Evolutionary conservation across 2,329 filamentous ascomycete genomes (phyloP).

Genomic region (Davidsoniella virescens): DNA sequence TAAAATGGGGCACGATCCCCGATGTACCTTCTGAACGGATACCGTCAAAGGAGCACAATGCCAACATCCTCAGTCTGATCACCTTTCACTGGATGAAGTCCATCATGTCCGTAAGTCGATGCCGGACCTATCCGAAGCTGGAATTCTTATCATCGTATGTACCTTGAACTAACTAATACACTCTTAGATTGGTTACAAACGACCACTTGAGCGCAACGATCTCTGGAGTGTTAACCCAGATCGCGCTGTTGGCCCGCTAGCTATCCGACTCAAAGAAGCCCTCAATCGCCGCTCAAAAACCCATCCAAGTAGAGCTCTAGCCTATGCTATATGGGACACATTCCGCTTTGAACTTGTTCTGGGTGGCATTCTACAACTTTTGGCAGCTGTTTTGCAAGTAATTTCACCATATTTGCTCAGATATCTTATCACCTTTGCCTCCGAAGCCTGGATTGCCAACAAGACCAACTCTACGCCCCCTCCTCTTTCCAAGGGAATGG

Average conservation of each 20-base stretch:
- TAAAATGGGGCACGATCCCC: slow-evolving; percentile 41
- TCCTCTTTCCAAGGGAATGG: slow-evolving; percentile 57
- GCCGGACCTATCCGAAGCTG: no score
- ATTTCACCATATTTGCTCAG: slow-evolving; percentile 72
- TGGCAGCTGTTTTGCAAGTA: slow-evolving; percentile 60
- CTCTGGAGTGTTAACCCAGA: slow-evolving; percentile 80
- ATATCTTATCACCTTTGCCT: slow-evolving; percentile 74
- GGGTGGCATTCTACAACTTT: slow-evolving; percentile 61
- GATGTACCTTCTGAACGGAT: slow-evolving; percentile 36
- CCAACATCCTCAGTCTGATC: slow-evolving; percentile 56
- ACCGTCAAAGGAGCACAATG: slow-evolving; percentile 53
- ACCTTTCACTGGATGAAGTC: slow-evolving; percentile 85
- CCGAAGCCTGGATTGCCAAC: slow-evolving; percentile 57
- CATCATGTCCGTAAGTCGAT: slow-evolving; percentile 53
- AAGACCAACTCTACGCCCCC: slow-evolving; percentile 37
- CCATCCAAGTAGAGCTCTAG: slow-evolving; percentile 38
- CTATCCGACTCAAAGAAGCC: slow-evolving; percentile 45
- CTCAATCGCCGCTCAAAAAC: slow-evolving; percentile 58
- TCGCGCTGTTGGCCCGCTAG: slow-evolving; percentile 54
- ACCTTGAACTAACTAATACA: slow-evolving; percentile 3
- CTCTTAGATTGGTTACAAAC: slow-evolving; percentile 60
- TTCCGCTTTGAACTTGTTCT: slow-evolving; percentile 74
- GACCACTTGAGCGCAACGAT: slow-evolving; percentile 67
- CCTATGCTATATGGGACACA: slow-evolving; percentile 73
- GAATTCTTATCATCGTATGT: neutral